Evolutionary conservation across 1,284 basidiomycete species (phyloP), one percentile per base, ranked within the genome.

Genomic region (Ustilago lituana): DNA sequence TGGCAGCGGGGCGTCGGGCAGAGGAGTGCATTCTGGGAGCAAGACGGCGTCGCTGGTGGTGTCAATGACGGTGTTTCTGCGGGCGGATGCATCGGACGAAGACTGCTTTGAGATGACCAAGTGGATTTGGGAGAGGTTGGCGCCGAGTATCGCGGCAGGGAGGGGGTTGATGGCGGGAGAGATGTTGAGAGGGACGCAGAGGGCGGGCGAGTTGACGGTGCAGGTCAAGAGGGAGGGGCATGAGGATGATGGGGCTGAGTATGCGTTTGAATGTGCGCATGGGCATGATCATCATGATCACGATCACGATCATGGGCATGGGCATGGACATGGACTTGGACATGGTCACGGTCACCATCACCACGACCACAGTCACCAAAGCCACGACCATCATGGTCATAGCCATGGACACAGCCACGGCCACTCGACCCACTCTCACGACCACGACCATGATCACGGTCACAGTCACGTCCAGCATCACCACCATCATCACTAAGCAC

Each of bases 151-250:
- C 1, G 78, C 72, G 1, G 78, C 78, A 4, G 71, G 65, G 4
- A 60, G 65, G 29, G 73, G 76, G 3, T 41, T 75, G 19, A 43
- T 51, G 44, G 73, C 68, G 14, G 79, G 78, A n/a, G 74, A 80
- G 37, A 67, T 67, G 47, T 20, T 80, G 31, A 59, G 78, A 10
- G 79, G 78, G 12, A 51, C 58, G 11, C 50, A 73, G 40, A 59
- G 67, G 11, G 80, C 77, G 7, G 79, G 80, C 3, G 80, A 82
- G 52, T 43, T 82, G 15, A 73, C 74, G 14, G 62, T 82, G 17
- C 39, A 70, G 26, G 76, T 80, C 1, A 64, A 52, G 32, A 53
- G 80, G 8, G 74, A 78, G 39, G 77, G 74, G 1, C 58, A 65
- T 17, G 63, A 73, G 37, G 51, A 59, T 2, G 65, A 73, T 39